These are phyloP conservation scores for Fusarium luffae DNA, from an alignment of 2,329 filamentous ascomycete species.

Conservation along the genomic window DNA sequence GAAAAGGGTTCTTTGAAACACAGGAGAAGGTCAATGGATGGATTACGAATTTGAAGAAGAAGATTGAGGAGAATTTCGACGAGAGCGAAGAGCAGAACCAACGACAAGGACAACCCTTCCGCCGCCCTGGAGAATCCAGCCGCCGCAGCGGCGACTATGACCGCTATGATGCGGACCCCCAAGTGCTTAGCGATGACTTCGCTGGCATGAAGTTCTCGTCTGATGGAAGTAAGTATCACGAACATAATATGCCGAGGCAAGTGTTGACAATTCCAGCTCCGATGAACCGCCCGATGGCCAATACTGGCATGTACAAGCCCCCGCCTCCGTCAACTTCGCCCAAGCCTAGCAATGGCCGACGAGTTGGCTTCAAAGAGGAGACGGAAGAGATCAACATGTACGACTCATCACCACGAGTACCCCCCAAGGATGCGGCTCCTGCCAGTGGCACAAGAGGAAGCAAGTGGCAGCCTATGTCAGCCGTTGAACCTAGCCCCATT, in stretches of 20 bases:
- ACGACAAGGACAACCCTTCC: conserved; percentile 47
- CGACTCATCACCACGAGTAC: conserved; percentile 68
- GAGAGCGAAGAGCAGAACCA: conserved; percentile 67
- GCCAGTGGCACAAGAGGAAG: conserved; percentile 73
- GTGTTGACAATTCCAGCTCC: conserved; percentile 47
- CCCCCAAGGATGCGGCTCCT: conserved; percentile 61
- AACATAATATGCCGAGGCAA: neutral
- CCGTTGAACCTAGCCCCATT: conserved; percentile 83
- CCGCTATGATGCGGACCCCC: conserved; percentile 93
- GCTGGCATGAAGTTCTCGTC: conserved; percentile 72
- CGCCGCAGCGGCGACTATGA: conserved; percentile 87
- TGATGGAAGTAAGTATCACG: conserved; percentile 67
- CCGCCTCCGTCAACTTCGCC: conserved; percentile 65
- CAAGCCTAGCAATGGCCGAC: conserved; percentile 60
- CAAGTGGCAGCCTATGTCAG: conserved; percentile 96
- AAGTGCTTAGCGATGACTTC: conserved; percentile 91
- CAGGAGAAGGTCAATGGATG: conserved; percentile 93
- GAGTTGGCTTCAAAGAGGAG: conserved; percentile 68
- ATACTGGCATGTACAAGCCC: conserved; percentile 84
- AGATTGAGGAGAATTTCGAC: conserved; percentile 87
- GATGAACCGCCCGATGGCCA: conserved; percentile 72
- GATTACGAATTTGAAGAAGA: conserved; percentile 93
- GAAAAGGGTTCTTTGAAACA: conserved; percentile 94
- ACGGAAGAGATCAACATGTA: conserved; percentile 86
- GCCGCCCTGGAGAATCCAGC: conserved; percentile 70